Evolutionary conservation across 169 alveolate genomes (phyloP), one percentile per base, ranked within the genome.

Genomic region (Ichthyophthirius multifiliis): DNA sequence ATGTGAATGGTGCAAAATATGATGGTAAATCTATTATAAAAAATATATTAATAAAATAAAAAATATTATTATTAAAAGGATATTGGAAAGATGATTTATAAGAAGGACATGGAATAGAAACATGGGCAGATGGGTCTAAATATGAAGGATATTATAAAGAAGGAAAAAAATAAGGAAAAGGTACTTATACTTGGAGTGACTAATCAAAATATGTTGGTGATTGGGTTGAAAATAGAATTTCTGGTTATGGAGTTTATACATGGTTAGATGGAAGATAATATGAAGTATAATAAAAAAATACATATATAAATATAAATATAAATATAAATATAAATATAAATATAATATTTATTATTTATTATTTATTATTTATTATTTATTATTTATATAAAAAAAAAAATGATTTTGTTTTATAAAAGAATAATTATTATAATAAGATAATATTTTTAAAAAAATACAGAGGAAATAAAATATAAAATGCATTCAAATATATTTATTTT

Each of bases 271-370:
- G 88, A 43, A 82, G 88, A 84, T 92, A 92, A 55, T 96, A 92
- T 80, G 98, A 97, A 37, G 99, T 55, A 55, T 15, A n/a, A n/a
- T n/a, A n/a, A n/a, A n/a, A n/a, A n/a, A n/a, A 98, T 7, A 97
- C 94, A 79, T 97, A 97, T 97, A 95, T 94, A 31, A 97, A 95
- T 76, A 97, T 97, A 30, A 92, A 94, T 79, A 97, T 96, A 98
- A 44, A 74, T 74, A 74, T 74, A 71, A n/a, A n/a, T n/a, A n/a
- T n/a, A n/a, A n/a, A n/a, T 16, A 27, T 55, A 2, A 1, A 3
- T 20, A 15, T 55, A 20, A 0, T 13, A 48, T 1, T 6, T 5
- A 4, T 7, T 27, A 5, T 4, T 20, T 48, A 27, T 48, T 7
- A 1, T 48, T 48, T 27, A 1, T 13, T 4, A 20, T 1, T 3